Evolutionary conservation across 2,329 filamentous ascomycete species (phyloP), one percentile per base, ranked within the genome.

Genomic region (Fusarium hainanense): DNA sequence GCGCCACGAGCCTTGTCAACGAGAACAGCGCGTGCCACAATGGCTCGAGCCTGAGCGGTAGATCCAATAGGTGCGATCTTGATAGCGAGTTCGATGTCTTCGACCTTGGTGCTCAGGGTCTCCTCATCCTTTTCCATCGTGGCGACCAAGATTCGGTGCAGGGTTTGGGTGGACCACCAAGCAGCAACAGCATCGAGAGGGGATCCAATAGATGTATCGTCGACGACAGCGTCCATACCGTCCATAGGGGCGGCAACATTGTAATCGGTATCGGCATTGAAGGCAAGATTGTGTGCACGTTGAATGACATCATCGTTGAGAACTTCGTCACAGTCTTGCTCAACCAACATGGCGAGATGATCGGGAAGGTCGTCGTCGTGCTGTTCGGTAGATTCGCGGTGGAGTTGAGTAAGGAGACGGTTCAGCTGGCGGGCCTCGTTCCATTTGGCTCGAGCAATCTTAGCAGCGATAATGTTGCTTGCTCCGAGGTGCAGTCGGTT

Each of bases 151-250:
- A 89, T 89, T 60, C 87, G 86, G 73, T 94, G 92, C 40, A 97
- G 82, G 14, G 88, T 84, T 58, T 91, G 85, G 68, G 89, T 93
- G 1, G 94, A 97, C 83, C 90, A 96, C 94, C 94, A 98, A 4
- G 94, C 93, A 9, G 94, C 93, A 54, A 98, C 88, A 14, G 93
- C 94, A 79, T 98, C 95, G 70, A 98, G 87, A 1, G 94, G 93
- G 20, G 93, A 96, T 54, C 92, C 89, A 64, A 98, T 92, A 4
- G 93, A 91, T 54, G 89, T 88, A 75, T 98, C 95, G 63, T 96
- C 92, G 5, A 96, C 92, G 2, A 97, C 93, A 8, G 88, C 86
- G 76, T 97, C 92, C 85, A 97, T 92, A 49, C 92, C 89, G 54
- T 91, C 89, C 68, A 93, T 91, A 23, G 85, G 83, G 5, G 86